Conservation (phyloP, 139 green algal genomes). For the Yamagishiella unicocca region DNA sequence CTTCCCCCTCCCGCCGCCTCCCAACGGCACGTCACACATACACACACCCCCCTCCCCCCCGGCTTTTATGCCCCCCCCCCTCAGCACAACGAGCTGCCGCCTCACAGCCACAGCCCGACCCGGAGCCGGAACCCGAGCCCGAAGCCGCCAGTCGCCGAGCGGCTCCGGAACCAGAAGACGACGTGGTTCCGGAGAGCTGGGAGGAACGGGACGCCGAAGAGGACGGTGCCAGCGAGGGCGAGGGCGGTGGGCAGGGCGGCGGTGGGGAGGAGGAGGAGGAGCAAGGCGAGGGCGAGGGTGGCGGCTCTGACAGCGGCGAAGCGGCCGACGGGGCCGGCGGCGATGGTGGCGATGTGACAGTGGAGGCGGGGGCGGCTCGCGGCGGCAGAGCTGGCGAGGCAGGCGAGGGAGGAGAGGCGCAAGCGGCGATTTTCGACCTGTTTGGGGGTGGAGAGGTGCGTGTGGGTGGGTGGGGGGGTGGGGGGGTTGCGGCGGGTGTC, state of each 20-base stretch:
- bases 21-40: no score
- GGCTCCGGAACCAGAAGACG: conserved; percentile 10
- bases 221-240: neutral
- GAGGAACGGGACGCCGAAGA: conserved; percentile 15
- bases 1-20: no score
- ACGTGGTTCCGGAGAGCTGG: conserved; percentile 40
- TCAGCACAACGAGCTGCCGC: no score
- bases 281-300: neutral
- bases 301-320: neutral
- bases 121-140: neutral
- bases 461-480: neutral
- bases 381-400: neutral
- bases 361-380: neutral
- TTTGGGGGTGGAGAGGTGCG: conserved; percentile 26
- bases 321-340: neutral
- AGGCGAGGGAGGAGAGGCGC: neutral
- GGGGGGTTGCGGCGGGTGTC: neutral
- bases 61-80: no score
- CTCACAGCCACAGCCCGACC: no score
- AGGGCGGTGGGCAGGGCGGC: neutral
- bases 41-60: no score
- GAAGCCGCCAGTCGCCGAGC: neutral
- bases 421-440: conserved; percentile 27
- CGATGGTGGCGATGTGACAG: neutral
- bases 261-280: neutral